Evolutionary conservation across 1,139 yeast species (phyloP).

Genomic region (Zygoascus hellenicus): DNA sequence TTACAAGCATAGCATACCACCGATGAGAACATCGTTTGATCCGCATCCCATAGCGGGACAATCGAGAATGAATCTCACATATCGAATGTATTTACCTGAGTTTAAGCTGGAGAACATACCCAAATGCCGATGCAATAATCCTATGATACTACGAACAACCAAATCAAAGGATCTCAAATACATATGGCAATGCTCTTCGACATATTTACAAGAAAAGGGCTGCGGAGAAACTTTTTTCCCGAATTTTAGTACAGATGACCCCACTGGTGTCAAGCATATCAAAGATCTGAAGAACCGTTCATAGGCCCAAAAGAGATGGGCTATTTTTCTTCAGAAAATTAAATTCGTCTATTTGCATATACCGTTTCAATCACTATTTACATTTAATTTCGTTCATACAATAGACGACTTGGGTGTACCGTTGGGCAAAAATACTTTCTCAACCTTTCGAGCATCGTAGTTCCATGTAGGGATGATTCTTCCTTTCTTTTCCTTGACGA

Average conservation of each 20-base stretch:
- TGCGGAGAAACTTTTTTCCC: slow-evolving; percentile 19
- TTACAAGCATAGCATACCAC: slow-evolving; percentile 54
- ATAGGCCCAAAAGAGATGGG: not conserved
- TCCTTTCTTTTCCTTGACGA: slow-evolving; percentile 36
- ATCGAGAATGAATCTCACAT: slow-evolving; percentile 57
- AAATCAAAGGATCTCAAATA: slow-evolving; percentile 26
- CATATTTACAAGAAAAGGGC: slow-evolving; percentile 32
- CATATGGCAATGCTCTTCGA: slow-evolving; percentile 44
- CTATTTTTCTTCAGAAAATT: not conserved
- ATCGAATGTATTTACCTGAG: slow-evolving; percentile 45
- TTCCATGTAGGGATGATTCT: slow-evolving; percentile 45
- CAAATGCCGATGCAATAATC: slow-evolving; percentile 42
- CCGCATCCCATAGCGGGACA: slow-evolving; percentile 47
- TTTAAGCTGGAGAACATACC: slow-evolving; percentile 40
- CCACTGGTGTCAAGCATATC: slow-evolving; percentile 1
- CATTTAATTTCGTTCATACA: not conserved
- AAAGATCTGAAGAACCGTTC: not conserved
- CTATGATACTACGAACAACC: slow-evolving; percentile 39
- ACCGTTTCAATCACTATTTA: too few relatives aligned
- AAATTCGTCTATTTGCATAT: not conserved
- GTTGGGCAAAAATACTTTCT: slow-evolving; percentile 23
- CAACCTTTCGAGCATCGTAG: slow-evolving; percentile 41
- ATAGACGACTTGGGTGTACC: slow-evolving; percentile 19
- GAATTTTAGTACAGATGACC: slow-evolving; percentile 13
- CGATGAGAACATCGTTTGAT: slow-evolving; percentile 29